These are phyloP conservation scores for Litchi chinensis DNA, from an alignment of 345 rosid genomes.

Conservation along the genomic window DNA sequence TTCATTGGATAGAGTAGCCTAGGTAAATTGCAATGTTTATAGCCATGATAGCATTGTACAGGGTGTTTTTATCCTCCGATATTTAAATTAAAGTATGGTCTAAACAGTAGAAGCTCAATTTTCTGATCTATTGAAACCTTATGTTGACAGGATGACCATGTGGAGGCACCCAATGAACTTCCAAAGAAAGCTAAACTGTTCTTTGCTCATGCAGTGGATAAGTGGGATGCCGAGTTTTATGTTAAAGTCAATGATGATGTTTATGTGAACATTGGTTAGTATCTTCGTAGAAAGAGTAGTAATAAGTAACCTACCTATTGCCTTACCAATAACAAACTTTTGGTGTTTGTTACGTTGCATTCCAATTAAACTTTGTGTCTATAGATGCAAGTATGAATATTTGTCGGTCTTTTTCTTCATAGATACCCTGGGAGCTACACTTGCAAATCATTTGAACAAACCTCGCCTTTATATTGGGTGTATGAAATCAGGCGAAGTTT, in stretches of 20 bases:
- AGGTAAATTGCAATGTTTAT: neutral
- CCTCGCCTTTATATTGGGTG: constrained; percentile 86
- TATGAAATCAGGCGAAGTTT: constrained; percentile 82
- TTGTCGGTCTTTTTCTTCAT: constrained; percentile 15
- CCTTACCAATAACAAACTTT: constrained; percentile 12
- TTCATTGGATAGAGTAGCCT: neutral
- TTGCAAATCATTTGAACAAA: constrained; percentile 57
- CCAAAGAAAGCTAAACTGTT: constrained; percentile 61
- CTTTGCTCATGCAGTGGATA: constrained; percentile 64
- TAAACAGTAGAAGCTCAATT: constrained; percentile 8
- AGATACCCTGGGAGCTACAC: constrained; percentile 76
- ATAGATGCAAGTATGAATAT: neutral
- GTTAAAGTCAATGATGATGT: constrained; percentile 80
- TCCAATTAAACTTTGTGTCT: neutral
- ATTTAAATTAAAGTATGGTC: neutral
- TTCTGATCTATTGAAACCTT: constrained; percentile 12
- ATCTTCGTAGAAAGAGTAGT: constrained; percentile 16
- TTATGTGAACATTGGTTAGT: constrained; percentile 75
- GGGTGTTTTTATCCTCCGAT: neutral
- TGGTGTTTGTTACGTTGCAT: neutral
- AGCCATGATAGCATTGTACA: neutral
- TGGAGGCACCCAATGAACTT: constrained; percentile 62
- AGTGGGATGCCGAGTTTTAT: constrained; percentile 84
- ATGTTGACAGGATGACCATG: constrained; percentile 55
- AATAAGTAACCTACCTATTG: neutral